Conservation (phyloP, 78 protist species). For the Dictyostelium citrinum region DNA sequence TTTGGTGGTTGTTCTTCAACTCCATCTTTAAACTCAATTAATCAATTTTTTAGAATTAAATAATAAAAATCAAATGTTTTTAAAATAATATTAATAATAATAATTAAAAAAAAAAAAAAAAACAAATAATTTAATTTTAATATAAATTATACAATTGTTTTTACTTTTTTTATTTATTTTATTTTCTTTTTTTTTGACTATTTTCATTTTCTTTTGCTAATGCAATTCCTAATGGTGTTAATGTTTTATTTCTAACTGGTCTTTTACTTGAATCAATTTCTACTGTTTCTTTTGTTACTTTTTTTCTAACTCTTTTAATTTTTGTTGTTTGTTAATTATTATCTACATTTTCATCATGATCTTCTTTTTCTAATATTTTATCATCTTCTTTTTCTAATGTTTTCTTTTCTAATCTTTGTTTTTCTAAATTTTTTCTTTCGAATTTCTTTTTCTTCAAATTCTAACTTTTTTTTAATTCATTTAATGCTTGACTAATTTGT, state of each 20-base stretch:
- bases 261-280: not conserved
- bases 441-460: no score
- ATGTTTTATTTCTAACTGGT: not conserved
- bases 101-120: no score
- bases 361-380: not conserved
- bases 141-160: not conserved
- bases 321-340: not conserved
- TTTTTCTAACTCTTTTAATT: not conserved
- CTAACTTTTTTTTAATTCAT: no score
- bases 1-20: slow-evolving; percentile 4
- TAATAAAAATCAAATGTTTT: not conserved
- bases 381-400: no score
- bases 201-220: not conserved
- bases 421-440: no score
- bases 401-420: no score
- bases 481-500: no score
- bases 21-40: slow-evolving; percentile 12
- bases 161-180: not conserved
- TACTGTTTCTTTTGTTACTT: not conserved
- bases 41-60: not conserved
- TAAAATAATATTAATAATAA: no score
- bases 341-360: not conserved
- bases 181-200: not conserved
- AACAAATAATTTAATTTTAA: no score
- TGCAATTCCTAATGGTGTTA: not conserved